Conservation (phyloP, 2,329 filamentous ascomycete genomes). For the Beauveria sp. region DNA sequence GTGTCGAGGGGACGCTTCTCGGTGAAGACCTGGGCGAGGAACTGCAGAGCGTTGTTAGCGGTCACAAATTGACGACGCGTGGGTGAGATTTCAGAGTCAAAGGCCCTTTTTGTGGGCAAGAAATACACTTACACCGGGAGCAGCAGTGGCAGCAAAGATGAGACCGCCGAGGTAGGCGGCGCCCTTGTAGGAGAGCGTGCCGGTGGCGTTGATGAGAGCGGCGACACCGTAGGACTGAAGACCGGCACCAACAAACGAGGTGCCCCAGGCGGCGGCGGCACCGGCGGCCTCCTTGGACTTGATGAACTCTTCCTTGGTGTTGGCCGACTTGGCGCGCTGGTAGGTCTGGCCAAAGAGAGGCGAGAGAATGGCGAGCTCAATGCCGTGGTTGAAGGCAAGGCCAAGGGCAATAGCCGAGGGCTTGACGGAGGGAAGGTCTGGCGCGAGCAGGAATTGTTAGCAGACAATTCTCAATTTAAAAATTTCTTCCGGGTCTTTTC, state of each 20-base stretch:
- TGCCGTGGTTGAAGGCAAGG: slow-evolving; percentile 89
- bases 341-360: slow-evolving; percentile 93
- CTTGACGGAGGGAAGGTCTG: slow-evolving; percentile 72
- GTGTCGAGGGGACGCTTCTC: slow-evolving; percentile 92
- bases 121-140: slow-evolving; percentile 63
- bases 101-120: not conserved
- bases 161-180: slow-evolving; percentile 86
- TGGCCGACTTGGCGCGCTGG: slow-evolving; percentile 81
- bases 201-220: slow-evolving; percentile 88
- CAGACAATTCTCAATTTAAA: too few relatives aligned
- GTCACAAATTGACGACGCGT: too few relatives aligned
- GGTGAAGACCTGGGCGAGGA: slow-evolving; percentile 76
- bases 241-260: slow-evolving; percentile 79
- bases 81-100: not conserved
- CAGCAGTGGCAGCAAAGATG: slow-evolving; percentile 86
- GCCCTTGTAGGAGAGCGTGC: slow-evolving; percentile 93
- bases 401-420: slow-evolving; percentile 95
- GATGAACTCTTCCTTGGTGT: slow-evolving; percentile 95
- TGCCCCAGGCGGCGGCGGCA: slow-evolving; percentile 83
- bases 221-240: slow-evolving; percentile 86
- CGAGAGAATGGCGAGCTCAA: slow-evolving; percentile 78
- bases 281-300: slow-evolving; percentile 86
- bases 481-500: too few relatives aligned
- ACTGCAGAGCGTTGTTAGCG: slow-evolving; percentile 39
- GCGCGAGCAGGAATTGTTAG: not conserved